Percentiles rank a stretch among this genome's conserved stretches.
Evolutionary conservation across 306 rosid species (phyloP).

Genomic region (Prunus campanulata): DNA sequence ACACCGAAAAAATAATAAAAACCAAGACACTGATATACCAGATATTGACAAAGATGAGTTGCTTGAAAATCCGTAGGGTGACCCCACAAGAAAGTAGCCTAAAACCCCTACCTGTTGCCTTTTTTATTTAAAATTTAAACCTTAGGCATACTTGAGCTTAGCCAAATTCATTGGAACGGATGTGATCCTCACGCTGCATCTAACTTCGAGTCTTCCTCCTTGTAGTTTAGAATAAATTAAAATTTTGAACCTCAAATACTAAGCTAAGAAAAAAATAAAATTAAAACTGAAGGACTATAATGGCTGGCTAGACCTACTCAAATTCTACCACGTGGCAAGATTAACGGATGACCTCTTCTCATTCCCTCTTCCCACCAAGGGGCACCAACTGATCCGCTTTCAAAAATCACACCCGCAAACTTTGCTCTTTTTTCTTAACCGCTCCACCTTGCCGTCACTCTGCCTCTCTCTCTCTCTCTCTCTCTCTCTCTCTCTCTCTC

Average conservation of each 20-base stretch:
- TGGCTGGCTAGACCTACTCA: slow-evolving; percentile 8
- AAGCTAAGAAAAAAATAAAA: background rate
- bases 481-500: background rate
- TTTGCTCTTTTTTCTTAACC: slow-evolving; percentile 60
- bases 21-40: background rate
- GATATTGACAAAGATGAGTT: background rate
- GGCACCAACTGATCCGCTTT: slow-evolving; percentile 54
- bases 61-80: background rate
- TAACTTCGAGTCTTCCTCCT: accelerated
- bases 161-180: no score
- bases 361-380: slow-evolving; percentile 32
- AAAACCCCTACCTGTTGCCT: background rate
- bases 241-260: slow-evolving; percentile 4
- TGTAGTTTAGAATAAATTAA: background rate
- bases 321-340: slow-evolving; percentile 40
- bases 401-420: slow-evolving; percentile 55
- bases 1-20: background rate
- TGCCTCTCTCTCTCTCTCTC: slow-evolving; percentile 5
- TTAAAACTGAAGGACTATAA: slow-evolving; percentile 17
- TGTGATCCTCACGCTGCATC: accelerated
- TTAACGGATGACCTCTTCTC: slow-evolving; percentile 36
- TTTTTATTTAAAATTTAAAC: background rate
- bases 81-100: background rate
- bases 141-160: accelerated
- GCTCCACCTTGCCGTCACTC: slow-evolving; percentile 46